Base-by-base conservation (phyloP, 2,329 filamentous ascomycete species). In the Esteya vermicola region DNA sequence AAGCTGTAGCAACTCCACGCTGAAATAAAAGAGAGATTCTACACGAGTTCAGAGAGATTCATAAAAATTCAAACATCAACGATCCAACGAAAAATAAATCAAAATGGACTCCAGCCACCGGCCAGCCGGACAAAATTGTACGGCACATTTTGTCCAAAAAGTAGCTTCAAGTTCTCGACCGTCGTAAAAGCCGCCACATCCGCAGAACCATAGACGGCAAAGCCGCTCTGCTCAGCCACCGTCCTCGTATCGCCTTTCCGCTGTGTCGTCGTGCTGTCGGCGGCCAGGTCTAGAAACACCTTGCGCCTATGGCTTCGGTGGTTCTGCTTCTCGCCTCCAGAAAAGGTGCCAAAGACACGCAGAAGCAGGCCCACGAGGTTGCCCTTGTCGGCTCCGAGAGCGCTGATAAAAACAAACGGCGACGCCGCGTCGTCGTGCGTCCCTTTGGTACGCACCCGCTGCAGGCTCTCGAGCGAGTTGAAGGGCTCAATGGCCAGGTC, bases 101-200 rank as follows among this genome's bases (percentile, higher is more conserved):
- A 72, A 47, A 65, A 71, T 44, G 69, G 57, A 22, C 60, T 62
- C 19, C 66, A 58, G 3, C 70, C 70, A 36, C 67, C 67, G 2
- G 84, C 82, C 54, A 91, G 64, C 36, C 83, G 69, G 32, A 91
- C 85, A 62, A 93, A 93, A 59, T 83, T 86, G 58, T 85, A 89
- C 6, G 81, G 82, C 42, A 91, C 83, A 55, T 91, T 91, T 61
- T 91, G 83, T 9, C 85, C 85, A 10, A 89, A 81, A 20, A 93
- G 66, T 43, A 88, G 57, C 48, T 84, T 68, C 41, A 91, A 60
- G 36, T 78, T 89, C 60, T 91, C 82, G 6, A 89, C 84, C 3
- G 82, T 88, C 19, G 82, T 88, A 62, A 86, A 91, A 0, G 84
- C 83, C 42, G 78, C 80, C 25, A 86, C 81, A 57, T 93, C 84